A percentile compares a stretch with the other conserved stretches of the same genome.
Evolutionary conservation across 139 green algal genomes (phyloP).

Genomic region (Coccomyxa sp.): DNA sequence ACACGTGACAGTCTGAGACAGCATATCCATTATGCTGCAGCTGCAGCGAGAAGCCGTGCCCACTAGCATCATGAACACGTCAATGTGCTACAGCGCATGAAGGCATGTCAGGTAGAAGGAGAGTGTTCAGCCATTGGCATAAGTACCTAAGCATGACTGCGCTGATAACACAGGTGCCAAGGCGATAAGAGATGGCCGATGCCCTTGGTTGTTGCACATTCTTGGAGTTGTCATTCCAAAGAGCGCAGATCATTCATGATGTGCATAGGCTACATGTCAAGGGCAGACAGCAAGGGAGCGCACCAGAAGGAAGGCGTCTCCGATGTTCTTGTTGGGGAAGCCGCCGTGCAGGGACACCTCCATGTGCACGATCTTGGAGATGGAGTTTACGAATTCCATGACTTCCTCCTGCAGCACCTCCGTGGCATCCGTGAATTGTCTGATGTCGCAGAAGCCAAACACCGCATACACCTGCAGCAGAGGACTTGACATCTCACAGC

Average conservation of each 20-base stretch:
- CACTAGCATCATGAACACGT: neutral
- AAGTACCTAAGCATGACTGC: no score
- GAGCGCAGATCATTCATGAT: no score
- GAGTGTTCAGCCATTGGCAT: no score
- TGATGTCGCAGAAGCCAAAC: constrained; percentile 98
- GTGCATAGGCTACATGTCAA: neutral
- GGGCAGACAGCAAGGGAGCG: neutral
- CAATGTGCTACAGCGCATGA: neutral
- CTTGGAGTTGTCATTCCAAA: no score
- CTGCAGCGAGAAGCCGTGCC: no score
- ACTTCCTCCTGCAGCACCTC: constrained; percentile 93
- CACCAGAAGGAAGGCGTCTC: constrained; percentile 94
- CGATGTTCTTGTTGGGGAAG: constrained; percentile 98
- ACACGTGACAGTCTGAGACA: neutral
- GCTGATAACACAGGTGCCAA: no score
- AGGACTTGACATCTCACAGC: neutral
- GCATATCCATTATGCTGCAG: no score
- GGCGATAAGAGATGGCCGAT: no score
- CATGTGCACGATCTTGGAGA: constrained; percentile 90
- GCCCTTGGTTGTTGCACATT: no score
- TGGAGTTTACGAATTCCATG: constrained; percentile 98
- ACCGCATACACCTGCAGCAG: constrained; percentile 58
- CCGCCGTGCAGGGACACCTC: constrained; percentile 77
- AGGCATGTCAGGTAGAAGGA: no score
- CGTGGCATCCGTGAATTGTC: constrained; percentile 92